A percentile compares a stretch with the other conserved stretches of the same genome.
Conservation (phyloP, 192 early-diverging fungal genomes). For the Rhizoclosmatium sp. region DNA sequence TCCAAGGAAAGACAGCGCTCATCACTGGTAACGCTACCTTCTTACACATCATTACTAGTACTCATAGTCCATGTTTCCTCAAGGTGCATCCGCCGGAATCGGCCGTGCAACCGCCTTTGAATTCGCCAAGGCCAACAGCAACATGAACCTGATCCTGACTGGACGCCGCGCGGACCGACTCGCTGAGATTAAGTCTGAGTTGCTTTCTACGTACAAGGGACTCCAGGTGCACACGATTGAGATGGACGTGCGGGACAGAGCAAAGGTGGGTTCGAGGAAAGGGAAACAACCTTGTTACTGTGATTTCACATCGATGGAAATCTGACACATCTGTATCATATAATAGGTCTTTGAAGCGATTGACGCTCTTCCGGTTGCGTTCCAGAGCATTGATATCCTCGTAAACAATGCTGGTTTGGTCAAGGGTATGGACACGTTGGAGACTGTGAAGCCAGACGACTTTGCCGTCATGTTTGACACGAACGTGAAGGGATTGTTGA, state of each 20-base stretch:
- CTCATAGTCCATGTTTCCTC: neutral
- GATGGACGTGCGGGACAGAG: constrained; percentile 75
- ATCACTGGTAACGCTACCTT: constrained; percentile 33
- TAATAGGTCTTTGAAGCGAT: constrained; percentile 40
- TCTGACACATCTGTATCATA: neutral
- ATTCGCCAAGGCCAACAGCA: constrained; percentile 62
- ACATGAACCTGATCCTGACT: constrained; percentile 64
- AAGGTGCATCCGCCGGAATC: constrained; percentile 74
- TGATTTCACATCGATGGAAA: too few species aligned
- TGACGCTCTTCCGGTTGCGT: constrained; percentile 57
- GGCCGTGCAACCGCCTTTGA: constrained; percentile 74
- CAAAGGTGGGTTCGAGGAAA: constrained; percentile 41
- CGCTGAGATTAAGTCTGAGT: constrained; percentile 58
- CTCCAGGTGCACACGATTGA: constrained; percentile 67
- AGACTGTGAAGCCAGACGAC: constrained; percentile 61
- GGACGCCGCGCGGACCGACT: constrained; percentile 66
- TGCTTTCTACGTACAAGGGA: constrained; percentile 53
- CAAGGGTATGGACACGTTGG: constrained; percentile 74
- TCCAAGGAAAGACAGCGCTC: constrained; percentile 46
- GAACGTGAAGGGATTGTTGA: constrained; percentile 90
- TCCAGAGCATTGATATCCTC: constrained; percentile 77
- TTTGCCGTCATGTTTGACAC: constrained; percentile 87
- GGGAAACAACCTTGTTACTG: neutral
- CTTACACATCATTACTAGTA: neutral
- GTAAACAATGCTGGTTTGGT: constrained; percentile 86